Percentiles rank a stretch among this genome's conserved stretches.
Evolutionary conservation across 352 stramenopile species (phyloP).

Genomic region (Phytophthora brassicae): DNA sequence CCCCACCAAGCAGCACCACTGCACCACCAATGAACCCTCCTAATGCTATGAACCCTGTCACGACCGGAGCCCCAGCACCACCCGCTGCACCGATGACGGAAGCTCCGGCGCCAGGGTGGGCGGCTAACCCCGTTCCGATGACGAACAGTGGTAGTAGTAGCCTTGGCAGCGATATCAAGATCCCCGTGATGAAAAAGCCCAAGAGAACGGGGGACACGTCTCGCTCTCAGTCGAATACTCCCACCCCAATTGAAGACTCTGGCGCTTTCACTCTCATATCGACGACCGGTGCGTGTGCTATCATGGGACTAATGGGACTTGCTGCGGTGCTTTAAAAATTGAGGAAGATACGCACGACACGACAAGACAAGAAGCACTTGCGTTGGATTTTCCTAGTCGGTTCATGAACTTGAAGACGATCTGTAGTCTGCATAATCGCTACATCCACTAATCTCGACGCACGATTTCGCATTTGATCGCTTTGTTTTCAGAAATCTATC

Average conservation of each 20-base stretch:
- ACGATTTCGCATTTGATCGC: slow-evolving; percentile 27
- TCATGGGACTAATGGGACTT: slow-evolving; percentile 18
- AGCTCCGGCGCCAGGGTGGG: slow-evolving; percentile 1
- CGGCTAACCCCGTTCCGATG: slow-evolving; percentile 14
- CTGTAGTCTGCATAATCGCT: slow-evolving; percentile 17
- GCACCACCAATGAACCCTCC: not conserved
- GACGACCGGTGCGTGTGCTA: slow-evolving; percentile 9
- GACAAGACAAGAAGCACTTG: slow-evolving; percentile 27
- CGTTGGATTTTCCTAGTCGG: slow-evolving; percentile 32
- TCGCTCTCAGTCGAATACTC: slow-evolving; percentile 7
- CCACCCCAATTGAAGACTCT: slow-evolving; percentile 17
- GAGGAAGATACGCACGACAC: slow-evolving; percentile 26
- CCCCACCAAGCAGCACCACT: slow-evolving; percentile 5
- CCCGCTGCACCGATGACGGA: slow-evolving; percentile 3
- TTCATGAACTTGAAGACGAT: slow-evolving; percentile 22
- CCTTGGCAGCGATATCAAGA: slow-evolving; percentile 22
- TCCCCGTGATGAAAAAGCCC: slow-evolving; percentile 14
- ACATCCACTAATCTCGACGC: slow-evolving; percentile 29
- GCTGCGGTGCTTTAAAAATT: slow-evolving; percentile 26
- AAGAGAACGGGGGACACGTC: slow-evolving; percentile 16
- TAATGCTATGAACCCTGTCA: not conserved
- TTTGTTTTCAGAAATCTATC: too few species aligned
- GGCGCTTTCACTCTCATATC: slow-evolving; percentile 1
- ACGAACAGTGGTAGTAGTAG: slow-evolving; percentile 18
- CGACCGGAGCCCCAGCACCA: not conserved